Percentiles rank a stretch among this genome's conserved stretches.
Conservation (phyloP, 371 early-diverging fungal genomes). For the Entomophthora muscae region DNA sequence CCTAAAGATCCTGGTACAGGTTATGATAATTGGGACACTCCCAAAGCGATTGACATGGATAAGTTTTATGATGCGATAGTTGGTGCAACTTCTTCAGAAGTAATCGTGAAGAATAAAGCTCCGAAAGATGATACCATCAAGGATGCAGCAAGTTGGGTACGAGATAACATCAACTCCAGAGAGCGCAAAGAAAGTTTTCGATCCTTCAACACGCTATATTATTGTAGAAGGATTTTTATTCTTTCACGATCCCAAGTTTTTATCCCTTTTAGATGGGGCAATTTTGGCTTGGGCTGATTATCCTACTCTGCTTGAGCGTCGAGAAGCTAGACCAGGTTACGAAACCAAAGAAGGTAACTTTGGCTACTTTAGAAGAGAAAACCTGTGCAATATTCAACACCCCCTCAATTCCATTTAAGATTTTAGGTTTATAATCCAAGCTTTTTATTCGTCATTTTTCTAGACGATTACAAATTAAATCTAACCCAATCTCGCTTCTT, state of each 20-base stretch:
- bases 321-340: conserved; percentile 51
- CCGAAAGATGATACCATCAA: neutral
- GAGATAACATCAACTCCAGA: neutral
- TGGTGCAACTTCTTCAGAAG: neutral
- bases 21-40: conserved; percentile 71
- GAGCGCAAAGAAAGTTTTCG: neutral
- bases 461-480: no score
- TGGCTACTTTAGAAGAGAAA: no score
- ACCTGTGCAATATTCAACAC: no score
- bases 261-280: conserved; percentile 32
- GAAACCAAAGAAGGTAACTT: conserved; percentile 49
- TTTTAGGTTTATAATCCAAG: no score
- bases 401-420: no score
- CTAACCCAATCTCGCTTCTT: no score
- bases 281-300: conserved; percentile 40
- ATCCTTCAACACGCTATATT: conserved; percentile 12
- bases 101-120: neutral
- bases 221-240: conserved; percentile 76
- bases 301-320: conserved; percentile 35
- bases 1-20: conserved; percentile 42
- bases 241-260: conserved; percentile 23
- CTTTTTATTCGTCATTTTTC: no score
- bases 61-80: conserved; percentile 16
- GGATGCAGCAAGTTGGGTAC: conserved; percentile 9
- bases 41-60: conserved; percentile 48